Conservation (phyloP, 306 rosid genomes). For the Hippophae tibetana region DNA sequence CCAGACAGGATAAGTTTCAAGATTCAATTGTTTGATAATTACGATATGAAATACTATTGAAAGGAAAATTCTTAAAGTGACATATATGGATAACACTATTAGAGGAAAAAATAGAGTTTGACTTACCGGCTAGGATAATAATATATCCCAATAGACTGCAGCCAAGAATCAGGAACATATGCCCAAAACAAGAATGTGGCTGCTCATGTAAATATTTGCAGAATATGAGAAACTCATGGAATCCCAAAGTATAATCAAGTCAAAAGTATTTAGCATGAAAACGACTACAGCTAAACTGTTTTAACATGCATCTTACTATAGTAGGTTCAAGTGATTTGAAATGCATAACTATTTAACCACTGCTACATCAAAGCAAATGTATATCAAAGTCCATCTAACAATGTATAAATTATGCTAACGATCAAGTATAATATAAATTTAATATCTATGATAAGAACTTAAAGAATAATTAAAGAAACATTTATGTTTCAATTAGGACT, state of each 20-base stretch:
- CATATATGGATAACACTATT: constrained; percentile 4
- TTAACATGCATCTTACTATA: background rate
- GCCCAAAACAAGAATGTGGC: constrained; percentile 91
- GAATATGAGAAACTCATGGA: constrained; percentile 4
- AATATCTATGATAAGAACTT: background rate
- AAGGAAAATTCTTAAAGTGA: constrained; percentile 4
- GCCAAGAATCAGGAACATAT: constrained; percentile 80
- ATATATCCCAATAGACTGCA: constrained; percentile 68
- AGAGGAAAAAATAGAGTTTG: background rate
- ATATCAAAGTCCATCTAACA: background rate
- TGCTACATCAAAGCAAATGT: background rate
- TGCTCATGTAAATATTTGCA: constrained; percentile 20
- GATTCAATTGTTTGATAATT: background rate
- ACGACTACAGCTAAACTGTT: background rate
- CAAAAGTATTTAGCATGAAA: background rate
- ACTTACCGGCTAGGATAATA: constrained; percentile 85
- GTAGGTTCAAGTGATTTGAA: background rate
- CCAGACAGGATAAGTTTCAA: no score
- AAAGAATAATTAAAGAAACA: no score
- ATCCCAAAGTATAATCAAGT: background rate
- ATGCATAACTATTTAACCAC: background rate
- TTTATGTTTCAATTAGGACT: no score
- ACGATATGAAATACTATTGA: background rate
- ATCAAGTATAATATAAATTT: background rate
- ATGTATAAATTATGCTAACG: background rate